Evolutionary conservation across 331 rosid species (phyloP), one percentile per base, ranked within the genome.

Genomic region (Rhamnella rubrinervis): DNA sequence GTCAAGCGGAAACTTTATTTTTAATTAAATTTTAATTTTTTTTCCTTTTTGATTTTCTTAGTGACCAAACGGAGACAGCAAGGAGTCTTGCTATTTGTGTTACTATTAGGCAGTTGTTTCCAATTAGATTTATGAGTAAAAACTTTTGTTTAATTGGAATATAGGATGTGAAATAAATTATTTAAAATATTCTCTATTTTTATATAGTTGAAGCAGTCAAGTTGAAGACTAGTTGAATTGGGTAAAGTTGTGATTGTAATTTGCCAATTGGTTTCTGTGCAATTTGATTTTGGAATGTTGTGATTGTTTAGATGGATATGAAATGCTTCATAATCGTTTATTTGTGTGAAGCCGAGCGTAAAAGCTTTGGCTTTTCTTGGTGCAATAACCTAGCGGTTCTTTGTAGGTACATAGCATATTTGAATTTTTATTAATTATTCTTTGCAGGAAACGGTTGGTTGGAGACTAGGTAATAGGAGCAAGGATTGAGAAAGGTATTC

Each of bases 401-500:
- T 5, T 53, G 7, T 17, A 17, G 63, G 44, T 16, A 17, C n/a
- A 16, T 25, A 26, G 55, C 2, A 8, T 26, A 55, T 23, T 4
- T 21, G 38, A 26, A 39, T 21, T 23, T 11, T 39, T 39, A 52
- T 53, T 23, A 26, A 26, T 3, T 59, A 55, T 39, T 55, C 25
- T 15, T 71, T 73, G 16, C 59, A 28, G 65, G 71, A 14, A 44
- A 47, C 10, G 2, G 4, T 28, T 28, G 8, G 44, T 66, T 66
- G 59, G 25, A 5, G 37, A 8, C 19, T 3, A 4, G 38, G 28
- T 37, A 63, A n/a, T 31, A n/a, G 31, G 20, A n/a, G 31, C 47
- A 18, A 50, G 67, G 78, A 31, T 18, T 61, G 47, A 35, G 40
- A 9, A 67, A 74, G 67, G 67, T 74, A 62, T 19, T 20, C 59